These are phyloP conservation scores for Lachancea dasiensis DNA, from an alignment of 805 yeast species.

Conservation along the genomic window DNA sequence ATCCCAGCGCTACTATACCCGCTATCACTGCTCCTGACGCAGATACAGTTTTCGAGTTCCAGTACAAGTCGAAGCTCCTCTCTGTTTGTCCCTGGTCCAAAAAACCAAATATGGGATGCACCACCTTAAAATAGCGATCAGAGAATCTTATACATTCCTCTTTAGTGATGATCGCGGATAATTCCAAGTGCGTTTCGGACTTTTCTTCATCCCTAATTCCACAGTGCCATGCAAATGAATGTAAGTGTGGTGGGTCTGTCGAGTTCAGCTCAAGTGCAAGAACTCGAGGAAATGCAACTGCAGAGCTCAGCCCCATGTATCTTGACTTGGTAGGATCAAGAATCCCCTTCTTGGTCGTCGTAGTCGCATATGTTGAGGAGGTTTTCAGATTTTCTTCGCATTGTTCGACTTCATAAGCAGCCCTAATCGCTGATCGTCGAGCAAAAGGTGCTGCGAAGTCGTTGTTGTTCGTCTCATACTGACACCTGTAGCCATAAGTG, in stretches of 20 bases:
- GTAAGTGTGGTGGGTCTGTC: conserved; percentile 14
- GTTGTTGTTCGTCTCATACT: neutral
- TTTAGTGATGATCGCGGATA: conserved; percentile 7
- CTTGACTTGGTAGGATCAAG: conserved; percentile 7
- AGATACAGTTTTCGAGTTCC: conserved; percentile 5
- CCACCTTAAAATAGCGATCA: conserved; percentile 7
- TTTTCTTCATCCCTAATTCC: conserved; percentile 13
- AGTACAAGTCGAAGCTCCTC: conserved; percentile 6
- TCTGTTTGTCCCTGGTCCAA: conserved; percentile 6
- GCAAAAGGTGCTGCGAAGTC: neutral
- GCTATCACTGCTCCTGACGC: conserved; percentile 12
- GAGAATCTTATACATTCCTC: conserved; percentile 7
- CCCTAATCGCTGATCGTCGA: neutral
- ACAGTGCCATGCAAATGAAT: conserved; percentile 15
- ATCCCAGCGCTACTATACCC: conserved; percentile 12
- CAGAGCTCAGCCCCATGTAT: conserved; percentile 10
- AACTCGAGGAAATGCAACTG: conserved; percentile 13
- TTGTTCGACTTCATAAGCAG: neutral
- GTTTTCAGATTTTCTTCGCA: neutral
- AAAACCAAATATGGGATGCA: conserved; percentile 12
- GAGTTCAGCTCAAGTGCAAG: conserved; percentile 14
- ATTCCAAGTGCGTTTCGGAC: conserved; percentile 2
- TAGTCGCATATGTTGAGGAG: neutral
- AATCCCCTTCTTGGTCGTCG: conserved; percentile 2
- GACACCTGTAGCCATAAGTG: conserved; percentile 2